Conservation (phyloP, 371 early-diverging fungal species). For the Batrachochytrium dendrobatidis region DNA sequence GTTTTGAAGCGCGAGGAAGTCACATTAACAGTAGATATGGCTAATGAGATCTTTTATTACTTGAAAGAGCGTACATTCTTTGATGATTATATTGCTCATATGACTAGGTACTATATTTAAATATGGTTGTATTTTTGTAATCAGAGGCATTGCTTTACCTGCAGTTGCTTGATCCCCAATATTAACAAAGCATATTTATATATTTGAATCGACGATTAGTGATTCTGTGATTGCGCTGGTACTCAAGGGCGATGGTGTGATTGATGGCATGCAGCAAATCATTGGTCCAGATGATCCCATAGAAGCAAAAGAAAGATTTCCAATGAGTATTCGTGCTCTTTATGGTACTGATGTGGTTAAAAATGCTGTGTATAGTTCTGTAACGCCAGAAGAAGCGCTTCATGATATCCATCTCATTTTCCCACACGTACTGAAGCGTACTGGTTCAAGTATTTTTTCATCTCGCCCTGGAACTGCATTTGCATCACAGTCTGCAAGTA, state of each 20-base stretch:
- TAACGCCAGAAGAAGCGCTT: constrained; percentile 52
- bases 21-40: constrained; percentile 22
- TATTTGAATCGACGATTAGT: constrained; percentile 10
- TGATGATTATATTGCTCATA: constrained; percentile 22
- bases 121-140: constrained; percentile 6
- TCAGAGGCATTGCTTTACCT: neutral
- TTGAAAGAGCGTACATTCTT: constrained; percentile 18
- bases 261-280: constrained; percentile 39
- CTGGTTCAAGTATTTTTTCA: constrained; percentile 20
- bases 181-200: neutral
- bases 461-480: constrained; percentile 21
- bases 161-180: no score
- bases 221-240: constrained; percentile 35
- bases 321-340: constrained; percentile 41
- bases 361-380: constrained; percentile 74
- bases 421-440: constrained; percentile 25
- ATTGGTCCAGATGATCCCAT: constrained; percentile 42
- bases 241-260: constrained; percentile 44
- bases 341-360: constrained; percentile 57
- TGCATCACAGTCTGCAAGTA: neutral
- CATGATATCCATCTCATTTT: constrained; percentile 64
- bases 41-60: constrained; percentile 22
- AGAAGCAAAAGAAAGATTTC: constrained; percentile 27
- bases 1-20: constrained; percentile 42
- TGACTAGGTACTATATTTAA: constrained; percentile 40